Conservation (phyloP, 495 filamentous ascomycete genomes). For the Penicillium chermesinum region DNA sequence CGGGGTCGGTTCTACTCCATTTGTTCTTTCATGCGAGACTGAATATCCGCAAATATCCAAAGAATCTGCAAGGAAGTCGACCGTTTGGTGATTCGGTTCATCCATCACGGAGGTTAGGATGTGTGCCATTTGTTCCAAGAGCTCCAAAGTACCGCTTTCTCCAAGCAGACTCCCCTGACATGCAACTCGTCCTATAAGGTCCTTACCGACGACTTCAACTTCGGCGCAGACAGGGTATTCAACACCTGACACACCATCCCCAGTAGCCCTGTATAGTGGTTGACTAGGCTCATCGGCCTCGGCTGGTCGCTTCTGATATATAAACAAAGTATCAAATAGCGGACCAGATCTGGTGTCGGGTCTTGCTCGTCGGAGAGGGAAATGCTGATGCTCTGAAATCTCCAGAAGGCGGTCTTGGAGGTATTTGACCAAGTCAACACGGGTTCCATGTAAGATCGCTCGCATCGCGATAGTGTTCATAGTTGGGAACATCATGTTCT, state of each 20-base stretch:
- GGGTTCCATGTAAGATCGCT: constrained; percentile 33
- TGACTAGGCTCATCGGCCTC: not conserved
- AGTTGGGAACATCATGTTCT: constrained; percentile 71
- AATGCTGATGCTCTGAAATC: constrained; percentile 53
- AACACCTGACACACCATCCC: constrained; percentile 51
- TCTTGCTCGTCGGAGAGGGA: constrained; percentile 32
- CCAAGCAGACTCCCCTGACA: constrained; percentile 53
- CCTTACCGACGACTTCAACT: constrained; percentile 55
- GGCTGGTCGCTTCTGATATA: constrained; percentile 58
- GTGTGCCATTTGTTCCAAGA: constrained; percentile 51
- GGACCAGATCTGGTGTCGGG: constrained; percentile 18
- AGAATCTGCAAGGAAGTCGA: constrained; percentile 43
- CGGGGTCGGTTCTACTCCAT: not conserved
- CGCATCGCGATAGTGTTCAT: constrained; percentile 81
- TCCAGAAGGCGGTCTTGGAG: constrained; percentile 60
- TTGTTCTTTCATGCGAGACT: constrained; percentile 17
- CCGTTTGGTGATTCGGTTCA: constrained; percentile 38
- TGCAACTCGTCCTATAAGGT: constrained; percentile 63
- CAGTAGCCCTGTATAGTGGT: constrained; percentile 50
- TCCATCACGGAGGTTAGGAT: constrained; percentile 50
- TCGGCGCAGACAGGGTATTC: constrained; percentile 80
- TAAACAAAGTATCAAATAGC: constrained; percentile 81
- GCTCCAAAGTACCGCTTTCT: constrained; percentile 28
- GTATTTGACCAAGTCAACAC: constrained; percentile 36
- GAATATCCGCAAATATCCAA: constrained; percentile 51